These are phyloP conservation scores for Ulvella scutata DNA, from an alignment of 139 green algal genomes.

Conservation along the genomic window DNA sequence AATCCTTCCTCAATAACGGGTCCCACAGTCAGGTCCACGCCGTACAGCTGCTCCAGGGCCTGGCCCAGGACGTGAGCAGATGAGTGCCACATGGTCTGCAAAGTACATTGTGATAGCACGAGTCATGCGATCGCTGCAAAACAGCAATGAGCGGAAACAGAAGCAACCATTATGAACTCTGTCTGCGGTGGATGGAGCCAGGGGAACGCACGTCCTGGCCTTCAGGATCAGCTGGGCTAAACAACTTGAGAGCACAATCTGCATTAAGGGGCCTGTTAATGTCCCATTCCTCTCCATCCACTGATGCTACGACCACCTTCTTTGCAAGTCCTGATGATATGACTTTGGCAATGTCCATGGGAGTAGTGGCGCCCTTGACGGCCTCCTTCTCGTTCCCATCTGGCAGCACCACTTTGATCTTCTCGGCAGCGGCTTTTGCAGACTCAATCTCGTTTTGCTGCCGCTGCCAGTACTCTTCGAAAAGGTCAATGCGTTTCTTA, in stretches of 20 bases:
- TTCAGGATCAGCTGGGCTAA: constrained; percentile 71
- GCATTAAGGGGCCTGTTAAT: constrained; percentile 68
- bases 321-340: constrained; percentile 84
- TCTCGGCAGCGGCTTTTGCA: constrained; percentile 27
- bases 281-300: constrained; percentile 78
- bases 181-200: background rate
- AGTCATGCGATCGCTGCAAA: background rate
- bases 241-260: constrained; percentile 74
- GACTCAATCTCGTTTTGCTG: constrained; percentile 28
- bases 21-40: constrained; percentile 90
- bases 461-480: constrained; percentile 57
- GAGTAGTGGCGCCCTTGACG: constrained; percentile 74
- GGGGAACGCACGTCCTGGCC: constrained; percentile 58
- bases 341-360: constrained; percentile 75
- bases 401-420: constrained; percentile 78
- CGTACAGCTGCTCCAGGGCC: constrained; percentile 87
- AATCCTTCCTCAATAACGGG: constrained; percentile 90
- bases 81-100: constrained; percentile 94
- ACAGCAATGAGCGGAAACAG: background rate
- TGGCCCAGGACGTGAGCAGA: constrained; percentile 84
- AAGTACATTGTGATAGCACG: background rate
- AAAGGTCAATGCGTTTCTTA: constrained; percentile 69
- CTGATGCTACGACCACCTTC: constrained; percentile 69
- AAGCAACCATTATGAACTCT: background rate
- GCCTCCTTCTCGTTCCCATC: constrained; percentile 47